phyloP scores from a whole-genome alignment of 2,329 filamentous ascomycete genomes.

The Gliomastix tumulicola region DNA sequence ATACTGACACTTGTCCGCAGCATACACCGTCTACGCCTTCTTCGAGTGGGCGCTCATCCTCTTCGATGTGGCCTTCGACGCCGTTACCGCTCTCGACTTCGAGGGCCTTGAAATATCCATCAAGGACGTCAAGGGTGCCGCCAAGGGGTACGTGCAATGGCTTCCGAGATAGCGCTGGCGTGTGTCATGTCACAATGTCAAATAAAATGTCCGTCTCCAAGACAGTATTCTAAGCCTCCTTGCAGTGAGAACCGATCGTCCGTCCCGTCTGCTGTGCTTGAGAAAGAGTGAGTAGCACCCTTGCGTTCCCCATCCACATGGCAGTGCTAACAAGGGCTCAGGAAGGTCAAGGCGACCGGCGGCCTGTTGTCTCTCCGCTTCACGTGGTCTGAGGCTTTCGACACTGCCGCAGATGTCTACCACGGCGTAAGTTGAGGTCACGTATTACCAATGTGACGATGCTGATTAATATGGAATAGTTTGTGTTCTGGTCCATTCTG shows the following conservation, averaged over 20 bases:
- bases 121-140: slow-evolving; percentile 80
- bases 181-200: no score
- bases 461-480: slow-evolving; percentile 41
- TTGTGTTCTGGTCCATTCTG: slow-evolving; percentile 91
- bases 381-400: slow-evolving; percentile 66
- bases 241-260: slow-evolving; percentile 40
- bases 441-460: slow-evolving; percentile 2
- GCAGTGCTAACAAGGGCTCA: no score
- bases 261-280: slow-evolving; percentile 42
- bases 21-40: slow-evolving; percentile 95
- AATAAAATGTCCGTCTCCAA: slow-evolving; percentile 5
- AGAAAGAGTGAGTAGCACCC: slow-evolving; percentile 77
- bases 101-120: slow-evolving; percentile 79
- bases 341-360: slow-evolving; percentile 68
- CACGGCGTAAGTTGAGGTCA: slow-evolving; percentile 62
- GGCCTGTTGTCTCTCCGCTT: slow-evolving; percentile 67
- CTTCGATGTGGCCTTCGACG: slow-evolving; percentile 94
- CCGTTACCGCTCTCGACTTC: slow-evolving; percentile 90
- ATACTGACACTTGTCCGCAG: slow-evolving; percentile 35
- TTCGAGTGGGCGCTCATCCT: slow-evolving; percentile 96
- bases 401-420: slow-evolving; percentile 83
- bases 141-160: slow-evolving; percentile 97
- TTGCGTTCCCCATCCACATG: no score
- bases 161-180: slow-evolving; percentile 70
- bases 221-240: slow-evolving; percentile 29